A percentile compares a stretch with the other conserved stretches of the same genome.
Conservation (phyloP, 2,329 filamentous ascomycete genomes). For the Colletotrichum abscissum region DNA sequence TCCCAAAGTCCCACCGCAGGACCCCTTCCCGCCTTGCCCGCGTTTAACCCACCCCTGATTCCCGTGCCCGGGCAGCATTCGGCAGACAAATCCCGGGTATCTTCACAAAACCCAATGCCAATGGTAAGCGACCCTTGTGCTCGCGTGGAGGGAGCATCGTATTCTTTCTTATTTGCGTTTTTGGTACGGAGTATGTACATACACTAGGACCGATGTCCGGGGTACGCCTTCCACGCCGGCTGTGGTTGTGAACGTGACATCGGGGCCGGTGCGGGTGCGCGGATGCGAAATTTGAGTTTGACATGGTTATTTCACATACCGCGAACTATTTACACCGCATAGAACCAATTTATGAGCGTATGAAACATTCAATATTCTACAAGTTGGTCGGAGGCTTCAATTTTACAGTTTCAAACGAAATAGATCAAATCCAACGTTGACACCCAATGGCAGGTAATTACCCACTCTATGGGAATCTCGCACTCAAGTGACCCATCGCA, state of each 20-base stretch:
- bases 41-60: neutral
- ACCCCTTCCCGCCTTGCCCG: neutral
- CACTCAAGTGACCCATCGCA: neutral
- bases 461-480: neutral
- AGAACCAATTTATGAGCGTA: neutral
- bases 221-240: neutral
- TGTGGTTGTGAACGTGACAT: neutral
- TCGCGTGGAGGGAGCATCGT: neutral
- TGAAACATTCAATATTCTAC: neutral
- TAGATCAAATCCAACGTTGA: neutral
- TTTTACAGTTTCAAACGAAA: neutral
- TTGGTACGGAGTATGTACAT: neutral
- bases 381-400: neutral
- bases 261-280: neutral
- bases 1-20: neutral
- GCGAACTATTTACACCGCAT: neutral
- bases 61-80: neutral
- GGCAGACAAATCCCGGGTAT: neutral
- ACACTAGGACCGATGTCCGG: neutral
- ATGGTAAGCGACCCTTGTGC: neutral
- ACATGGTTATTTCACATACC: neutral
- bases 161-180: neutral
- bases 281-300: neutral
- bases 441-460: neutral
- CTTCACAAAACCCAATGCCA: neutral